Evolutionary conservation across 2,329 filamentous ascomycete species (phyloP), one percentile per base, ranked within the genome.

Genomic region (Cladophialophora psammophila): DNA sequence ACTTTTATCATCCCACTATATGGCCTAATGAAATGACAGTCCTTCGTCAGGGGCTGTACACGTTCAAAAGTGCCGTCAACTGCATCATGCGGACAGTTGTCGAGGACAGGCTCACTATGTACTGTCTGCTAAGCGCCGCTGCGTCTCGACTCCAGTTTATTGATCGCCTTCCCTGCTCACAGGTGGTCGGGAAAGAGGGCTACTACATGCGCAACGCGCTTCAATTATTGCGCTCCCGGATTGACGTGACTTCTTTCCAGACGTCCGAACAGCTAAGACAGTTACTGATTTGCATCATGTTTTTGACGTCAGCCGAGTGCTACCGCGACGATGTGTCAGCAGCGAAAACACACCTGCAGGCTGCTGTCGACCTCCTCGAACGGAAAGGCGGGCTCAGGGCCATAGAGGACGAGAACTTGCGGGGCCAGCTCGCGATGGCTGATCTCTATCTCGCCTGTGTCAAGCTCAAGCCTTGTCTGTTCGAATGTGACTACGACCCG

Each of bases 381-480:
- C n/a, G 26, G 20, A 48, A 42, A 10, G 59, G 59, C 13, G 59
- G 57, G 32, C 15, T 54, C 15, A 57, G 8, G 34, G 13, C 54
- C 26, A 40, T 66, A 26, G 18, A 53, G 7, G 58, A 62, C 20
- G 42, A 55, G 34, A 66, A 66, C 18, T 48, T 66, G 32, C 58
- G 26, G 18, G 57, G 57, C 31, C 58, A 62, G 56, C 64, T 66
- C 32, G 42, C 59, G 3, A 62, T 62, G 64, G 18, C 34, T 5
- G 64, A 66, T 60, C 50, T 66, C n/a, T 66, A 62, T 42, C 45
- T 66, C 34, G 59, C 58, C 42, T 66, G 64, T 42, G 38, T 66
- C 36, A 57, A 48, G n/a, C 53, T 62, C 12, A 50, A 63, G 26
- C 48, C 58, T 13, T 66, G 64, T 56, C 45, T 50, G 9, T 50